phyloP scores from a whole-genome alignment of 768 basidiomycete genomes.

The Rhodotorula diobovata region DNA sequence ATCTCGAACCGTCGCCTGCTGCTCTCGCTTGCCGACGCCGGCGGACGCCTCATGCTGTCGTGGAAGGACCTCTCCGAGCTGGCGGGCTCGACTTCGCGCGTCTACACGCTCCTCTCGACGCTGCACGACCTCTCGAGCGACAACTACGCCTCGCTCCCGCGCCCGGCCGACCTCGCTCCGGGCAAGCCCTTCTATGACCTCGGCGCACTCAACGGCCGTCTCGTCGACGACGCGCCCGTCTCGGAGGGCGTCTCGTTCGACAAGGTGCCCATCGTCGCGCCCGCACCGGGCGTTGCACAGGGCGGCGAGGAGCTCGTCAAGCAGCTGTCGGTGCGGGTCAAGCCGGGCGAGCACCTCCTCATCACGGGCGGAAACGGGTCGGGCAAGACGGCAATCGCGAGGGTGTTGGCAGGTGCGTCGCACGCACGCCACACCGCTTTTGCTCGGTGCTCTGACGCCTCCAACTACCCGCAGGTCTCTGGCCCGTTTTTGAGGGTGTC shows the following conservation, averaged over 20 bases:
- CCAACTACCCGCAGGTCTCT: constrained; percentile 59
- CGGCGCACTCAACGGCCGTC: constrained; percentile 60
- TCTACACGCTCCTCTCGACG: constrained; percentile 81
- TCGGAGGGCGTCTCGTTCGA: constrained; percentile 43
- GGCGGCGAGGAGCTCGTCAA: constrained; percentile 60
- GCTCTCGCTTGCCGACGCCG: constrained; percentile 91
- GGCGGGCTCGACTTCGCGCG: constrained; percentile 84
- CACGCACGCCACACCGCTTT: too few species aligned
- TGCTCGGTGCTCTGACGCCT: too few species aligned
- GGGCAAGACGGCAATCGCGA: constrained; percentile 43
- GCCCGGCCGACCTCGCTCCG: constrained; percentile 47
- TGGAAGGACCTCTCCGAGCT: constrained; percentile 92
- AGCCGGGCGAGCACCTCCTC: constrained; percentile 75
- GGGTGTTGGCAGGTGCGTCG: constrained; percentile 67
- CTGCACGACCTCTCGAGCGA: constrained; percentile 63
- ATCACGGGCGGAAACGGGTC: constrained; percentile 68
- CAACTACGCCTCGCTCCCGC: constrained; percentile 52
- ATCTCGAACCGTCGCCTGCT: constrained; percentile 88
- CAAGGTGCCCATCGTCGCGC: constrained; percentile 51
- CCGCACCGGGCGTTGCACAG: constrained; percentile 48
- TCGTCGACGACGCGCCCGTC: constrained; percentile 6
- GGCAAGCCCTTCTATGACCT: constrained; percentile 59
- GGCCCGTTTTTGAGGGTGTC: constrained; percentile 57
- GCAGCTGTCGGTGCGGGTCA: constrained; percentile 62
- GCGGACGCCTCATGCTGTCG: constrained; percentile 91